Percentiles rank a stretch among this genome's conserved stretches.
Evolutionary conservation across 1,139 yeast species (phyloP).

Genomic region (Scheffersomyces segobiensis): DNA sequence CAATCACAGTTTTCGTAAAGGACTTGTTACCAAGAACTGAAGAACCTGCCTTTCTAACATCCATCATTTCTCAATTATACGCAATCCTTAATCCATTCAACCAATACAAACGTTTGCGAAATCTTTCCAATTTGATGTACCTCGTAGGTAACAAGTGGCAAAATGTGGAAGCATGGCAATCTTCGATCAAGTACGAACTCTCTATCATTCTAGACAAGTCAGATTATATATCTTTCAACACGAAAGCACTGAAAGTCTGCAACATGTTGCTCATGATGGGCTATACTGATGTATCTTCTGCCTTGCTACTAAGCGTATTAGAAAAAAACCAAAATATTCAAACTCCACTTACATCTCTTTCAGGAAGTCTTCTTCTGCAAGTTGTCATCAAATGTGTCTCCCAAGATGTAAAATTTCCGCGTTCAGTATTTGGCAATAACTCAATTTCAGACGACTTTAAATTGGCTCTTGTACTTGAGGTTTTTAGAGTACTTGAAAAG

Average conservation of each 20-base stretch:
- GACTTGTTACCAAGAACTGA: slow-evolving; percentile 5
- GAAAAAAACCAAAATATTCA: not conserved
- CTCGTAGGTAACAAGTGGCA: slow-evolving; percentile 9
- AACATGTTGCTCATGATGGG: slow-evolving; percentile 9
- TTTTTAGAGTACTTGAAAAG: slow-evolving; percentile 8
- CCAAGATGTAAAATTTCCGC: not conserved
- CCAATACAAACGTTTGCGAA: slow-evolving; percentile 29
- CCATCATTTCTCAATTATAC: slow-evolving; percentile 9
- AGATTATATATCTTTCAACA: not conserved
- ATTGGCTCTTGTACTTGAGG: not conserved
- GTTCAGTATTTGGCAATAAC: not conserved
- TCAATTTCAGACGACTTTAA: not conserved
- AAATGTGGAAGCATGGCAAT: slow-evolving; percentile 10
- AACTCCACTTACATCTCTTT: not conserved
- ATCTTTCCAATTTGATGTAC: slow-evolving; percentile 24
- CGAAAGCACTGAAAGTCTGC: slow-evolving; percentile 20
- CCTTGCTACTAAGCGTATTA: slow-evolving; percentile 3
- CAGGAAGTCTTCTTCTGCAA: not conserved
- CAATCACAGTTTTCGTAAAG: slow-evolving; percentile 19
- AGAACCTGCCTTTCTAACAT: slow-evolving; percentile 3
- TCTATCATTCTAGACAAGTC: slow-evolving; percentile 12
- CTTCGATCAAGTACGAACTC: slow-evolving; percentile 23
- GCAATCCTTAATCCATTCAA: slow-evolving; percentile 16
- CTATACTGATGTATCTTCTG: slow-evolving; percentile 1
- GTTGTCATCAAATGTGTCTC: not conserved